Percentiles rank a stretch among this genome's conserved stretches.
phyloP scores from a whole-genome alignment of 768 basidiomycete genomes.

The Podaxis rugospora region DNA sequence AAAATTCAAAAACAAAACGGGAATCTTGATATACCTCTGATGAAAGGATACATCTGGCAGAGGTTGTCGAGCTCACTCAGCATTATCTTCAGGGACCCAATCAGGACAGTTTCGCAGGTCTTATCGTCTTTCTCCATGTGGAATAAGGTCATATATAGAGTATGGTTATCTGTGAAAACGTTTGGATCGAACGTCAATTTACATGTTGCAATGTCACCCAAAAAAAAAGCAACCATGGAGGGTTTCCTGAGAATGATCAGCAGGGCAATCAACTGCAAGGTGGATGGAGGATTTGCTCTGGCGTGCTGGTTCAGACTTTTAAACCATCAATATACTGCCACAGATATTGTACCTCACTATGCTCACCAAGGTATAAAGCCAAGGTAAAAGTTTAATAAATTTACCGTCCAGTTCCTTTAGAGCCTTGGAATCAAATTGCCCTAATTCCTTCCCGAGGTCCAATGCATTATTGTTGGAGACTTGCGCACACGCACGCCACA shows the following conservation, averaged over 20 bases:
- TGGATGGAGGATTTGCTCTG: too few species aligned
- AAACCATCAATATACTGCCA: too few species aligned
- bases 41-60: background rate
- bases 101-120: background rate
- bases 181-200: too few species aligned
- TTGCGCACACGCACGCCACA: background rate
- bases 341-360: too few species aligned
- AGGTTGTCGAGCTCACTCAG: background rate
- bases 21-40: background rate
- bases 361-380: background rate
- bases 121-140: background rate
- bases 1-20: conserved; percentile 16
- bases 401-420: background rate
- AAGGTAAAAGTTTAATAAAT: background rate
- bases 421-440: background rate
- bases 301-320: too few species aligned
- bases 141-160: too few species aligned
- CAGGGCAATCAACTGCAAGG: too few species aligned
- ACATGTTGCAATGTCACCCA: too few species aligned
- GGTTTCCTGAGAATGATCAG: too few species aligned
- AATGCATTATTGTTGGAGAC: background rate
- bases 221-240: too few species aligned
- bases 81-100: background rate
- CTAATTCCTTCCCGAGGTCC: background rate
- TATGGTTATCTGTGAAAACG: too few species aligned